Evolutionary conservation across 73 alveolate species (phyloP).

Genomic region (Halteria grandinella): DNA sequence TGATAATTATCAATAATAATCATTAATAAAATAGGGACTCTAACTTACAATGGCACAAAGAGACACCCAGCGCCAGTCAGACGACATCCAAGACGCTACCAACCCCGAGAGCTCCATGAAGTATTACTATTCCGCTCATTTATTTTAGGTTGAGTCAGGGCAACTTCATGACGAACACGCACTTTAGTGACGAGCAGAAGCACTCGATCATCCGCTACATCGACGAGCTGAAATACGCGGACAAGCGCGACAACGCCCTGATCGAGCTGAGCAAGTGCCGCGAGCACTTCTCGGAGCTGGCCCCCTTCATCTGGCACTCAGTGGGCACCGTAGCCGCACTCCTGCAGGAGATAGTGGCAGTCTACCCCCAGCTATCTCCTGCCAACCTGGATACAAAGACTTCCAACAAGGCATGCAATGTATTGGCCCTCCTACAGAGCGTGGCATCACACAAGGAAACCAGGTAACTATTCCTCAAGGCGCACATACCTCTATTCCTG

Average conservation of each 20-base stretch:
- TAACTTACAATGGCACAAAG: too few species aligned
- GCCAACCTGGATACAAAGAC: slow-evolving; percentile 86
- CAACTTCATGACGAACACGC: neutral
- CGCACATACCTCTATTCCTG: slow-evolving; percentile 98
- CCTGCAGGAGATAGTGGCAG: slow-evolving; percentile 95
- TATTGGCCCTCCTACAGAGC: slow-evolving; percentile 93
- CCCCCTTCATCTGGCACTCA: slow-evolving; percentile 96
- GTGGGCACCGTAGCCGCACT: slow-evolving; percentile 97
- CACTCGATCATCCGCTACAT: slow-evolving; percentile 59
- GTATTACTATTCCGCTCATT: too few species aligned
- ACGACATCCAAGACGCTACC: too few species aligned
- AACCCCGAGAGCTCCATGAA: too few species aligned
- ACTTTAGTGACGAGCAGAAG: slow-evolving; percentile 54
- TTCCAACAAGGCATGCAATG: slow-evolving; percentile 96
- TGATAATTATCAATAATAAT: too few species aligned
- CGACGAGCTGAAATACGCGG: slow-evolving; percentile 77
- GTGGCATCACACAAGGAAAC: slow-evolving; percentile 95
- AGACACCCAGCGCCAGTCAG: too few species aligned
- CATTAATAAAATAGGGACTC: too few species aligned
- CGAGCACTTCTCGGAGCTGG: slow-evolving; percentile 91
- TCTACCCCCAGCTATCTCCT: slow-evolving; percentile 96
- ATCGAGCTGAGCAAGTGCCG: slow-evolving; percentile 91
- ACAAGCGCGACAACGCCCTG: slow-evolving; percentile 92
- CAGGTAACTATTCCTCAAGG: slow-evolving; percentile 87
- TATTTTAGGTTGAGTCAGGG: too few species aligned